These are phyloP conservation scores for Pueraria montana DNA, from an alignment of 306 rosid genomes.

Conservation along the genomic window DNA sequence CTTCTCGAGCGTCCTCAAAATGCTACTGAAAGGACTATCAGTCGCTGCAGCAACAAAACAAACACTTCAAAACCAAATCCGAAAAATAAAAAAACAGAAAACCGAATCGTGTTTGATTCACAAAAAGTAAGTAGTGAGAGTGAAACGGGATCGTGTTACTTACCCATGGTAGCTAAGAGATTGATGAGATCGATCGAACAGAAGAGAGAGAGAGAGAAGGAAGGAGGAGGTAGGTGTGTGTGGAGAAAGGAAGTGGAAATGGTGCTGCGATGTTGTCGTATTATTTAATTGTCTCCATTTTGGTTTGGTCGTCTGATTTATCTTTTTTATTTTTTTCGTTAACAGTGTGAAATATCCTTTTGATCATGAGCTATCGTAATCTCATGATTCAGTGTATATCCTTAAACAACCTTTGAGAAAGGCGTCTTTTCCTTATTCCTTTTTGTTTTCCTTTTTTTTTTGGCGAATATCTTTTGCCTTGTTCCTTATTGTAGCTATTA, in stretches of 20 bases:
- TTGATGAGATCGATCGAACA: conserved; percentile 34
- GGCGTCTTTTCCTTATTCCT: neutral
- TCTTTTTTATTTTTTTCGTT: too few relatives aligned
- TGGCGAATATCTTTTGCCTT: too few relatives aligned
- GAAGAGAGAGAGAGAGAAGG: conserved; percentile 4
- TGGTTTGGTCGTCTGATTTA: neutral
- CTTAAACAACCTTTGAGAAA: neutral
- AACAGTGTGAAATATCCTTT: neutral
- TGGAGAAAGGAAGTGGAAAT: conserved; percentile 9
- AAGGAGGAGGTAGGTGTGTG: neutral
- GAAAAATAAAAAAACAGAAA: neutral
- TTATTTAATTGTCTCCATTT: conserved; percentile 11
- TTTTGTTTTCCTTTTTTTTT: neutral
- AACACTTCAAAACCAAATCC: conserved; percentile 8
- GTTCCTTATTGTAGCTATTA: neutral
- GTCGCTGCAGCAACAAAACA: conserved; percentile 55
- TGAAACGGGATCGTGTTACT: neutral
- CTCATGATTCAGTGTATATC: conserved; percentile 19
- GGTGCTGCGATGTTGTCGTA: neutral
- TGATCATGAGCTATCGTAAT: neutral
- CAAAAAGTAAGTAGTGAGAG: neutral
- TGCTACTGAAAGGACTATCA: conserved; percentile 71
- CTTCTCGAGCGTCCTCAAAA: conserved; percentile 79
- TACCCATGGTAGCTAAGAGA: conserved; percentile 57
- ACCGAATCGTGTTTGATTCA: neutral